Base-by-base conservation (phyloP, 2,329 filamentous ascomycete genomes). In the Aspergillus pseudoglaucus region DNA sequence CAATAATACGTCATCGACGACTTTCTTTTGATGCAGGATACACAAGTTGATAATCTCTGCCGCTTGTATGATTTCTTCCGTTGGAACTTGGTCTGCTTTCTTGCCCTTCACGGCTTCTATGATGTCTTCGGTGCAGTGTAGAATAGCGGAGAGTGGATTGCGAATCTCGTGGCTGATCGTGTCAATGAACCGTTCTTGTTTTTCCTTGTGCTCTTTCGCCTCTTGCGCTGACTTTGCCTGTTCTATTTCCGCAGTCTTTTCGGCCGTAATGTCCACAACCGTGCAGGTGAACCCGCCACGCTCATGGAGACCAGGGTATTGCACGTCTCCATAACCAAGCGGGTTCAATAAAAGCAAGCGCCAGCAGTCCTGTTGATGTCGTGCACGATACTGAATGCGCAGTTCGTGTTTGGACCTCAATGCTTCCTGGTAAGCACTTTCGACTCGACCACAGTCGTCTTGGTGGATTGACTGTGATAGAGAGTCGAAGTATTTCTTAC, bases 111-210 rank as follows among this genome's bases (percentile, higher is more conserved):
- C 45, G 1, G 52, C 57, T 8, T 63, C 55, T 4, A 62, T 48
- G 10, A 63, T 63, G 22, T 63, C 78, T 52, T 82, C 79, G 3
- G 78, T 76, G 58, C 78, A 81, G 59, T 81, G 79, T 23, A 81
- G 54, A 14, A 82, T 81, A 1, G 79, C 78, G 17, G 72, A 77
- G 3, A 82, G 62, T 1, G 79, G 79, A 53, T 82, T 82, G 3
- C 78, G 71, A 68, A 79, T 76, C 50, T 79, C 77, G 52, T 79
- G 77, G 42, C 72, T 75, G 4, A 76, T 80, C 53, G 88, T 88
- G 64, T 89, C 87, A 59, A 90, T 88, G 58, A 90, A 90, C 53
- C 87, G 87, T 58, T 90, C 85, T 60, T 91, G 88, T 60, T 86
- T 82, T 20, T 81, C 76, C 65, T 93, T 93, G 51, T 90, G 76